Conservation (phyloP, 768 basidiomycete genomes). For the Suillus americanus region DNA sequence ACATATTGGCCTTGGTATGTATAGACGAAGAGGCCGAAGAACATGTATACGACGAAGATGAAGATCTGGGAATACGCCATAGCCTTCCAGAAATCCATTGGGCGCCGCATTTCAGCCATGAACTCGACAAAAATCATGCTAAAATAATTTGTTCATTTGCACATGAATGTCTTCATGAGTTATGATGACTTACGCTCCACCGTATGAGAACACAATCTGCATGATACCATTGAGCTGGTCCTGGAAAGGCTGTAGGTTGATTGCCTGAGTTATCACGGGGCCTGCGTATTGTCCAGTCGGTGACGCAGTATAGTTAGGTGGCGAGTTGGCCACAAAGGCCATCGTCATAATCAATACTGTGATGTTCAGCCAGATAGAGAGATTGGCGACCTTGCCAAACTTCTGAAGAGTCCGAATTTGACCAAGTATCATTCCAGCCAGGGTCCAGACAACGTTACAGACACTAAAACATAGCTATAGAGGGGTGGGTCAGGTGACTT, state of each 20-base stretch:
- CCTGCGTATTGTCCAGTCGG: conserved; percentile 10
- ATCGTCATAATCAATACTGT: conserved; percentile 57
- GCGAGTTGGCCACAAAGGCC: conserved; percentile 55
- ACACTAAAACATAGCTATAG: conserved; percentile 54
- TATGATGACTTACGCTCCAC: conserved; percentile 36
- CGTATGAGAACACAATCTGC: conserved; percentile 65
- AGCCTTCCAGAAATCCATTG: conserved; percentile 70
- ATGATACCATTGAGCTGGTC: conserved; percentile 58
- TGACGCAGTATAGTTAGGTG: conserved; percentile 52
- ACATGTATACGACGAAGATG: conserved; percentile 54
- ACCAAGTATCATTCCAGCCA: conserved; percentile 51
- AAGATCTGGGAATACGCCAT: conserved; percentile 56
- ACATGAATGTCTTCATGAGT: not conserved
- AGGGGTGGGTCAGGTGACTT: not conserved
- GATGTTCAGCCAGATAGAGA: conserved; percentile 54
- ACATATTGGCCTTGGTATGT: conserved; percentile 62
- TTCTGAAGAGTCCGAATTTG: conserved; percentile 57
- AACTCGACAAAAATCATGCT: conserved; percentile 32
- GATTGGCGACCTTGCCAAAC: conserved; percentile 52
- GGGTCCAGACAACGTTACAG: conserved; percentile 54
- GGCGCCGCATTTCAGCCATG: conserved; percentile 66
- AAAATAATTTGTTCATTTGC: conserved; percentile 35
- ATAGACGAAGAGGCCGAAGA: conserved; percentile 59
- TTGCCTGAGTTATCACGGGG: conserved; percentile 16
- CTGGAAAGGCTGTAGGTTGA: conserved; percentile 22